Conservation (phyloP, 257 asterid genomes). For the Scutellaria baicalensis region DNA sequence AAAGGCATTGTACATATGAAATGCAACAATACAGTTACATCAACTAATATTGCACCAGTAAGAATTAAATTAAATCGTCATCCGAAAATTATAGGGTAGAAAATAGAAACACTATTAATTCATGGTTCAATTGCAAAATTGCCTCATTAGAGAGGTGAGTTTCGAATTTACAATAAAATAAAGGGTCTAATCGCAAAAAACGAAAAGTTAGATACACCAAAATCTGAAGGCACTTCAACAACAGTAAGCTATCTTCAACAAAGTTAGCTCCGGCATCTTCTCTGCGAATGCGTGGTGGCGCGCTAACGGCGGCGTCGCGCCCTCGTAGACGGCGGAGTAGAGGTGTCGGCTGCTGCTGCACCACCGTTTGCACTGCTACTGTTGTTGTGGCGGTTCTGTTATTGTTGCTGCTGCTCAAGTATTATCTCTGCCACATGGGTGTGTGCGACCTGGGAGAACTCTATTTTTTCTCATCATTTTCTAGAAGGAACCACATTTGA, state of each 20-base stretch:
- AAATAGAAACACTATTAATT: too few relatives aligned
- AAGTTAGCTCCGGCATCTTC: background rate
- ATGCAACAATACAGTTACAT: too few relatives aligned
- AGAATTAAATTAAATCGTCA: too few relatives aligned
- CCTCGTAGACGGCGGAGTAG: slow-evolving; percentile 4
- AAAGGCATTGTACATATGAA: too few relatives aligned
- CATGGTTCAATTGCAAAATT: too few relatives aligned
- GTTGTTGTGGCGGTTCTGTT: background rate
- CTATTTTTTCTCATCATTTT: background rate
- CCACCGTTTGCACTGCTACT: background rate
- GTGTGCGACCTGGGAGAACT: background rate
- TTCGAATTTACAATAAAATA: background rate
- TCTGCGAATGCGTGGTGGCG: background rate
- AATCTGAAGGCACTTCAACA: background rate
- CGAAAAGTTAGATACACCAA: background rate
- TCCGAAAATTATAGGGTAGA: too few relatives aligned
- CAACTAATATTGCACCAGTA: too few relatives aligned
- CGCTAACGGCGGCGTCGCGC: background rate
- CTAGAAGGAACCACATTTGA: background rate
- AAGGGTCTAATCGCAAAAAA: background rate
- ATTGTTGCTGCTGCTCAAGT: background rate
- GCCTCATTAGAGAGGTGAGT: too few relatives aligned
- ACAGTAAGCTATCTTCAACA: background rate
- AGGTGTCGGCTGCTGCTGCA: slow-evolving; percentile 12
- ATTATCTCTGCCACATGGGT: background rate